Conservation (phyloP, 345 rosid species). For the Leavenworthia alabamica region DNA sequence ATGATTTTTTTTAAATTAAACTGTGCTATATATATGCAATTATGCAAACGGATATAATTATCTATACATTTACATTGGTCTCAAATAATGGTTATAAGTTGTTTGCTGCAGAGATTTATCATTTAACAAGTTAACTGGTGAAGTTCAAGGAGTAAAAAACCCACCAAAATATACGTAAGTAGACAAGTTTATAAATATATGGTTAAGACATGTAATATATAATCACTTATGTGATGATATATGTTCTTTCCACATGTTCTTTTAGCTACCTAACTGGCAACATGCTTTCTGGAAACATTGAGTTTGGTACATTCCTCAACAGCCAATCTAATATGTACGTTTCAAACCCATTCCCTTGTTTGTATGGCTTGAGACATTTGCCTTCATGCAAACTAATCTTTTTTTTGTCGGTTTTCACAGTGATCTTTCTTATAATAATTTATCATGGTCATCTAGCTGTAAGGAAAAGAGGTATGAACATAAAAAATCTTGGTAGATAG, state of each 20-base stretch:
- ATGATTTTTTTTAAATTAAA: neutral
- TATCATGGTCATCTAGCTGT: conserved; percentile 33
- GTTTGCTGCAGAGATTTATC: conserved; percentile 22
- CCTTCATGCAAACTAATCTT: neutral
- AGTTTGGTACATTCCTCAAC: neutral
- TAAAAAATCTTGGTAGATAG: too few species aligned
- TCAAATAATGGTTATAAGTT: neutral
- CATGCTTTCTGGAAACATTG: conserved; percentile 15
- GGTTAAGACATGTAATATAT: neutral
- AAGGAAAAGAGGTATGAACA: conserved; percentile 22
- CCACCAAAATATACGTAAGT: conserved; percentile 8
- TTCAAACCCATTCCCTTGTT: neutral
- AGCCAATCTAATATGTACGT: conserved; percentile 7
- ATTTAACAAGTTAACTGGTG: too few species aligned
- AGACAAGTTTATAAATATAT: neutral
- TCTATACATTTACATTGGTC: neutral
- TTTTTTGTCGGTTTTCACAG: neutral
- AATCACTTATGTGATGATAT: too few species aligned
- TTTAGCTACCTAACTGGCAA: conserved; percentile 26
- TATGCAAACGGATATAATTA: neutral
- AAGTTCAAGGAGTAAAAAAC: neutral
- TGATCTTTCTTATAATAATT: conserved; percentile 33
- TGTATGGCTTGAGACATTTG: neutral
- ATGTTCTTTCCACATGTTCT: neutral
- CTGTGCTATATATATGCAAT: neutral